Evolutionary conservation across 2,329 filamentous ascomycete species (phyloP).

Genomic region (Xylaria sp.): DNA sequence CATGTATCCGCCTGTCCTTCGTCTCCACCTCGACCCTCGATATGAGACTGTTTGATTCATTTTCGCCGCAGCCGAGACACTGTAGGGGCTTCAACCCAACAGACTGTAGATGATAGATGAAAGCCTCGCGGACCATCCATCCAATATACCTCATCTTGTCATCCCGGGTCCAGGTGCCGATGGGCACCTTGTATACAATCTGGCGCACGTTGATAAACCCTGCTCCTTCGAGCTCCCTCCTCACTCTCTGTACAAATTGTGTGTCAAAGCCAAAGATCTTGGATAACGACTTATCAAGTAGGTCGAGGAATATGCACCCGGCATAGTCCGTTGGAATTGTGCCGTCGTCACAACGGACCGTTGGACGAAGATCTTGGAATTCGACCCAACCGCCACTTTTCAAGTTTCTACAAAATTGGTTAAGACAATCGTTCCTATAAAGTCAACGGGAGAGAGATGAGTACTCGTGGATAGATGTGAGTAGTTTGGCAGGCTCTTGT

Average conservation of each 20-base stretch:
- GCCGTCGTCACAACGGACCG: slow-evolving; percentile 40
- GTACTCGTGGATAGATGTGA: slow-evolving; percentile 44
- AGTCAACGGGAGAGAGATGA: not conserved
- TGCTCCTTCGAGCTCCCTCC: slow-evolving; percentile 11
- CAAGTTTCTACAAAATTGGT: slow-evolving; percentile 33
- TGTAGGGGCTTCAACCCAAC: slow-evolving; percentile 5
- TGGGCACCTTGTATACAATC: slow-evolving; percentile 24
- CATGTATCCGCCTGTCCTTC: slow-evolving; percentile 2
- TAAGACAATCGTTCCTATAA: not conserved
- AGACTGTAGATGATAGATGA: slow-evolving; percentile 1
- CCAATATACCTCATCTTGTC: slow-evolving; percentile 12
- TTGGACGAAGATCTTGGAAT: slow-evolving; percentile 40
- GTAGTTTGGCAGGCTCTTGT: slow-evolving; percentile 51
- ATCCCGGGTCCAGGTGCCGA: slow-evolving; percentile 31
- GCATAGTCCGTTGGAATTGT: slow-evolving; percentile 7
- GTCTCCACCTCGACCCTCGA: slow-evolving; percentile 4
- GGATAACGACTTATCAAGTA: slow-evolving; percentile 1
- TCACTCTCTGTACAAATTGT: slow-evolving; percentile 4
- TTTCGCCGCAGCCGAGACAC: slow-evolving; percentile 3
- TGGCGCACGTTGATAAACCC: slow-evolving; percentile 30
- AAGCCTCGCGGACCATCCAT: slow-evolving; percentile 2
- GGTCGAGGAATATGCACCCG: not conserved
- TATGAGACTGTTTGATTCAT: slow-evolving; percentile 5
- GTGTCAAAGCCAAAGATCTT: slow-evolving; percentile 8
- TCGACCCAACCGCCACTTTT: slow-evolving; percentile 46